phyloP scores from a whole-genome alignment of 2,329 filamentous ascomycete genomes.

The Colletotrichum siamense region DNA sequence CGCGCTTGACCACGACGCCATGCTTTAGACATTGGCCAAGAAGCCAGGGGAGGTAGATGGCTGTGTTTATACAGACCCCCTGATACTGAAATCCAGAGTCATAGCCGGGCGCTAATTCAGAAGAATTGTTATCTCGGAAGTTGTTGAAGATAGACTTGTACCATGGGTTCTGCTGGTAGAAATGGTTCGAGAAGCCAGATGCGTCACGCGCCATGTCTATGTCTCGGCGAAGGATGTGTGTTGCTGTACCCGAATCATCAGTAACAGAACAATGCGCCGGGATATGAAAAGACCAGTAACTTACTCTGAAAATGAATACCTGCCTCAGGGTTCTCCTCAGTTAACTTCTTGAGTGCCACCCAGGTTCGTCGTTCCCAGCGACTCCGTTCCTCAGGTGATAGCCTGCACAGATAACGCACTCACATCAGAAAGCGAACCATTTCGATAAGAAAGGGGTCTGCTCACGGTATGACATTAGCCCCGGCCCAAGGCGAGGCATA shows the following conservation, averaged over 20 bases:
- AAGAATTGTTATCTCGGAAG: conserved; percentile 64
- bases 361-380: conserved; percentile 65
- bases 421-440: background rate
- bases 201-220: conserved; percentile 62
- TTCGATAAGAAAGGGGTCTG: conserved; percentile 9
- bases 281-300: conserved; percentile 37
- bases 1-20: conserved; percentile 61
- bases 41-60: conserved; percentile 75
- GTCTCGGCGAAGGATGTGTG: conserved; percentile 52
- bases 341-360: conserved; percentile 59
- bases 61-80: conserved; percentile 77
- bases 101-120: conserved; percentile 64
- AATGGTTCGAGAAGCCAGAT: conserved; percentile 71
- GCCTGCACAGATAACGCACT: conserved; percentile 25
- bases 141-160: conserved; percentile 75
- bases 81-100: conserved; percentile 64
- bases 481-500: conserved; percentile 85
- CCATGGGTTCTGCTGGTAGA: conserved; percentile 70
- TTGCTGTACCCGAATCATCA: conserved; percentile 36
- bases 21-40: conserved; percentile 68
- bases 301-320: conserved; percentile 75
- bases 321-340: conserved; percentile 69
- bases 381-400: conserved; percentile 36
- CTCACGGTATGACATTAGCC: conserved; percentile 74
- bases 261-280: conserved; percentile 26